phyloP scores from a whole-genome alignment of 768 basidiomycete species.

The Serendipita indica region DNA sequence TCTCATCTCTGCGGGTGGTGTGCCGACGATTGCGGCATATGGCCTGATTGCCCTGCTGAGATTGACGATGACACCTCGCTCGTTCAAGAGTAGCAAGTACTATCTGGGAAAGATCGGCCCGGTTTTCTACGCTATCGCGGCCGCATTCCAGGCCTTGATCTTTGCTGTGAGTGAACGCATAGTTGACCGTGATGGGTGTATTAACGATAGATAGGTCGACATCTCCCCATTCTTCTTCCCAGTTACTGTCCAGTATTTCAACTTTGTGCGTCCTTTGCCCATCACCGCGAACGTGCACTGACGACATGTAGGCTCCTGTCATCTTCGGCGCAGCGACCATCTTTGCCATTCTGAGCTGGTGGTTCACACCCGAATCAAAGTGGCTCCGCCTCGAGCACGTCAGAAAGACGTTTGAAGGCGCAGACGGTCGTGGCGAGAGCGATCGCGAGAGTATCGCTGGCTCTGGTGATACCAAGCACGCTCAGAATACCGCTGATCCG shows the following conservation, averaged over 20 bases:
- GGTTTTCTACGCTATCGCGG: constrained; percentile 53
- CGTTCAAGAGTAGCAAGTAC: constrained; percentile 62
- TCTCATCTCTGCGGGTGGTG: constrained; percentile 68
- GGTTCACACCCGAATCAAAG: constrained; percentile 57
- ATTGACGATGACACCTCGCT: constrained; percentile 59
- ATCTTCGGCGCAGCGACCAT: constrained; percentile 70
- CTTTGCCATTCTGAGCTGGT: constrained; percentile 65
- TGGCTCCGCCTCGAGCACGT: constrained; percentile 55
- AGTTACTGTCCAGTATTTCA: constrained; percentile 58
- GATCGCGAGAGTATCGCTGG: neutral
- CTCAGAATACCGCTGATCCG: too few relatives aligned
- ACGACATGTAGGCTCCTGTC: constrained; percentile 41
- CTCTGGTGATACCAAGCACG: too few relatives aligned
- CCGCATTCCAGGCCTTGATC: constrained; percentile 57
- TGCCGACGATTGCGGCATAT: constrained; percentile 82
- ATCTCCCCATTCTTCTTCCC: constrained; percentile 84
- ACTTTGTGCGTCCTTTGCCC: constrained; percentile 46
- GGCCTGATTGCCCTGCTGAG: constrained; percentile 65
- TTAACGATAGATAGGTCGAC: constrained; percentile 37
- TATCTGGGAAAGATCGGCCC: constrained; percentile 49
- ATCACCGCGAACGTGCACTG: neutral
- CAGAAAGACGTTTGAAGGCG: constrained; percentile 15
- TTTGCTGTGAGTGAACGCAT: constrained; percentile 42
- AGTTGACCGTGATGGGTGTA: neutral
- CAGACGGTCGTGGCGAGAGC: constrained; percentile 4